Evolutionary conservation across 1,139 yeast species (phyloP).

Genomic region (Hansenula lynferdii): DNA sequence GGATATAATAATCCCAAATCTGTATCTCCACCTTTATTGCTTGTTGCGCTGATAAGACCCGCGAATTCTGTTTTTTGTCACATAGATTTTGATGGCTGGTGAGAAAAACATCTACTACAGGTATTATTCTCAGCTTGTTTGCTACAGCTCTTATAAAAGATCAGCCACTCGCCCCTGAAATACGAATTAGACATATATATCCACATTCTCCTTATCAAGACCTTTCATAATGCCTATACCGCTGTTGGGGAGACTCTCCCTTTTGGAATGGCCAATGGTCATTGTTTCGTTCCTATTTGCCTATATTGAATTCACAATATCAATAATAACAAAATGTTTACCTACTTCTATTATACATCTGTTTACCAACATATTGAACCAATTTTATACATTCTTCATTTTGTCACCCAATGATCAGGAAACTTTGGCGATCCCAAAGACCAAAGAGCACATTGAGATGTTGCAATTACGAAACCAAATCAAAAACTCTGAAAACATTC

Average conservation of each 20-base stretch:
- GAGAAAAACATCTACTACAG: no score
- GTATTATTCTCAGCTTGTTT: no score
- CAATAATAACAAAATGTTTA: conserved; percentile 25
- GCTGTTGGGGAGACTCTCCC: conserved; percentile 24
- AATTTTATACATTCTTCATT: not conserved
- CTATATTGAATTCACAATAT: conserved; percentile 27
- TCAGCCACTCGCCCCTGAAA: no score
- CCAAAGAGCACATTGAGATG: conserved; percentile 24
- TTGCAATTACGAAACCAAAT: conserved; percentile 21
- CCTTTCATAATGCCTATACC: not conserved
- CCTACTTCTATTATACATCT: conserved; percentile 23
- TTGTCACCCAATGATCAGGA: conserved; percentile 5
- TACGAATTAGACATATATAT: not conserved
- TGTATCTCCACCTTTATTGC: no score
- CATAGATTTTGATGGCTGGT: no score
- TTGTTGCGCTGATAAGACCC: no score
- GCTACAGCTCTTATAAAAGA: no score
- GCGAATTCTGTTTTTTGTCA: no score
- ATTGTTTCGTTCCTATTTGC: conserved; percentile 23
- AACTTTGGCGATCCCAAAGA: not conserved
- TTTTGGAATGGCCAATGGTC: conserved; percentile 30
- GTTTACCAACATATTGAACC: conserved; percentile 19
- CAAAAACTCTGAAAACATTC: conserved; percentile 45
- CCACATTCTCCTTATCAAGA: not conserved
- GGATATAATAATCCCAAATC: no score